Evolutionary conservation across 1,139 yeast genomes (phyloP).

Genomic region (Scheffersomyces titani): DNA sequence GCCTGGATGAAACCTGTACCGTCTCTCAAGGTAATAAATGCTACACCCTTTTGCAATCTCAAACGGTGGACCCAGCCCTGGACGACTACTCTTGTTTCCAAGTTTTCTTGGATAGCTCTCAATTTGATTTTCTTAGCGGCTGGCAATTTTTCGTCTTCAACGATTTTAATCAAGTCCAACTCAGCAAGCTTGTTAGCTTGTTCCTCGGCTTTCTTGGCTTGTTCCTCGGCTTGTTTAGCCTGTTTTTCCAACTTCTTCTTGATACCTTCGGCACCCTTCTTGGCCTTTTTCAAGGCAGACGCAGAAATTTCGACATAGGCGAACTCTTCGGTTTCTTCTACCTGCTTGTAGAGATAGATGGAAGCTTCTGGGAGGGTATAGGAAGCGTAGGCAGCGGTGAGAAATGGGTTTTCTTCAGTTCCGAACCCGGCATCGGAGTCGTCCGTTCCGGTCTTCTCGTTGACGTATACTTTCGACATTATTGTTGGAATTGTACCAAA

Average conservation of each 20-base stretch:
- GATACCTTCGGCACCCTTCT: constrained; percentile 91
- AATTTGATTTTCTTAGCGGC: constrained; percentile 70
- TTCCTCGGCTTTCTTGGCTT: constrained; percentile 62
- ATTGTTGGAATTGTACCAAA: background rate
- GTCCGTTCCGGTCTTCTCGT: constrained; percentile 74
- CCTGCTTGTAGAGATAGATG: constrained; percentile 64
- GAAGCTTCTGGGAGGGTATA: constrained; percentile 60
- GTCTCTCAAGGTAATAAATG: constrained; percentile 89
- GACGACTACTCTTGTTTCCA: constrained; percentile 69
- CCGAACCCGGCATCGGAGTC: constrained; percentile 53
- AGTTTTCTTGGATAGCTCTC: constrained; percentile 47
- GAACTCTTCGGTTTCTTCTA: constrained; percentile 54
- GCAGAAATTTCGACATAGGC: constrained; percentile 82
- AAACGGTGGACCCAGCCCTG: constrained; percentile 97
- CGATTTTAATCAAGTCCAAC: constrained; percentile 67
- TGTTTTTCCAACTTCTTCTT: constrained; percentile 89
- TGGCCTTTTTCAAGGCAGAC: constrained; percentile 92
- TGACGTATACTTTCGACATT: constrained; percentile 55
- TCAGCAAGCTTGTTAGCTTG: constrained; percentile 75
- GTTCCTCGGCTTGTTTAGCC: constrained; percentile 61
- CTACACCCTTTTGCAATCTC: constrained; percentile 89
- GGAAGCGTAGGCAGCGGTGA: constrained; percentile 83
- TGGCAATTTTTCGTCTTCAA: constrained; percentile 73
- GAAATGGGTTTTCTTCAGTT: constrained; percentile 66
- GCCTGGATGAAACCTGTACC: constrained; percentile 92